Conservation (phyloP, 2,329 filamentous ascomycete species). For the Cordyceps fumosorosea region DNA sequence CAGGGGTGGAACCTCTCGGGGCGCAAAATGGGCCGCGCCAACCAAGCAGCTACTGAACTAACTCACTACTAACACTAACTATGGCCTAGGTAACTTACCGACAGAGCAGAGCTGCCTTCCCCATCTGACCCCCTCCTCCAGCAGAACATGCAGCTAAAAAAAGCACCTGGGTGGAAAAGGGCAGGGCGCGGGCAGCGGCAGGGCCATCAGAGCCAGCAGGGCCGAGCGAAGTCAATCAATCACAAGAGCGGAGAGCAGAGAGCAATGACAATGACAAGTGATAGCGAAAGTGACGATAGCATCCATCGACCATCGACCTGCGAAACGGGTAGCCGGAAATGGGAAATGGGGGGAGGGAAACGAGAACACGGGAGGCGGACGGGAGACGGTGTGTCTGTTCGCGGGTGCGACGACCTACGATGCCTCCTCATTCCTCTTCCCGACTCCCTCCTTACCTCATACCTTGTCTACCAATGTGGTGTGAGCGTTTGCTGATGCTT, state of each 20-base stretch:
- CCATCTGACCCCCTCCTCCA: not conserved
- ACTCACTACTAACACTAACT: not conserved
- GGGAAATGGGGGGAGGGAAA: not conserved
- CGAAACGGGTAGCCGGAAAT: not conserved
- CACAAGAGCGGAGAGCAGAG: no score
- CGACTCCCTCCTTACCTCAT: not conserved
- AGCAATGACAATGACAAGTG: no score
- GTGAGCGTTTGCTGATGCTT: no score
- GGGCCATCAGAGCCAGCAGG: not conserved
- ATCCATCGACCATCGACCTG: not conserved
- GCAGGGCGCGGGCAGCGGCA: no score
- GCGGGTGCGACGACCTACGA: not conserved
- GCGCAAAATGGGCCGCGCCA: constrained; percentile 14
- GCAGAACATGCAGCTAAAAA: not conserved
- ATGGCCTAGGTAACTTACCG: no score
- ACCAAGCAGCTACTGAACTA: not conserved
- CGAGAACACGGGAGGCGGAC: no score
- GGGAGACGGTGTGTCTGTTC: not conserved
- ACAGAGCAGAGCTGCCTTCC: no score
- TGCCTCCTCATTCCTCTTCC: not conserved
- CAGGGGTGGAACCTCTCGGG: constrained; percentile 21
- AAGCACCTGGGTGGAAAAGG: not conserved
- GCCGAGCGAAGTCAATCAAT: not conserved
- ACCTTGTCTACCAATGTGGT: not conserved
- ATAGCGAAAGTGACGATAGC: no score